These are phyloP conservation scores for Nadsonia starkeyi-henricii DNA, from an alignment of 1,139 yeast genomes.

Conservation along the genomic window DNA sequence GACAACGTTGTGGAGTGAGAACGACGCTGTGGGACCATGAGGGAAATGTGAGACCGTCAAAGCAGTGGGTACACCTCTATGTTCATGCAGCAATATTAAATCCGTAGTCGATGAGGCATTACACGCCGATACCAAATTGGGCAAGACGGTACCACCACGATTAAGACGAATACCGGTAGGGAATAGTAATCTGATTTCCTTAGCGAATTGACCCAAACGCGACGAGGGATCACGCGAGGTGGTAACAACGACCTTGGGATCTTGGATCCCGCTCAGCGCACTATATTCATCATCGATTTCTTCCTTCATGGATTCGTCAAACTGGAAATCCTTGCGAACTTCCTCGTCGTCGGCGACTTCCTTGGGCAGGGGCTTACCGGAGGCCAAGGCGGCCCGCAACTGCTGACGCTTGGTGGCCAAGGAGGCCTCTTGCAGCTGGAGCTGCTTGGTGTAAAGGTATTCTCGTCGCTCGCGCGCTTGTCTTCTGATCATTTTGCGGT, in stretches of 20 bases:
- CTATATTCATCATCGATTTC: slow-evolving; percentile 78
- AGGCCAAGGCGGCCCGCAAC: slow-evolving; percentile 74
- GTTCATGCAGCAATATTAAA: slow-evolving; percentile 78
- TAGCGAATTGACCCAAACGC: slow-evolving; percentile 75
- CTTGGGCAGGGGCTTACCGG: slow-evolving; percentile 80
- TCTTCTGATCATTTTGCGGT: slow-evolving; percentile 48
- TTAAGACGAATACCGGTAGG: slow-evolving; percentile 83
- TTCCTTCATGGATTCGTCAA: slow-evolving; percentile 53
- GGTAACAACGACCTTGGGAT: slow-evolving; percentile 87
- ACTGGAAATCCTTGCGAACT: slow-evolving; percentile 67
- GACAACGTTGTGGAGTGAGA: slow-evolving; percentile 88
- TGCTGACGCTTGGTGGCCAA: slow-evolving; percentile 77
- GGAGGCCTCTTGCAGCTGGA: slow-evolving; percentile 80
- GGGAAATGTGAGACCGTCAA: slow-evolving; percentile 90
- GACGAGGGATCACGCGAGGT: slow-evolving; percentile 88
- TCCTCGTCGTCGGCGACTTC: slow-evolving; percentile 80
- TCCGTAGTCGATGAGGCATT: slow-evolving; percentile 67
- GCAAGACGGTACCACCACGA: slow-evolving; percentile 84
- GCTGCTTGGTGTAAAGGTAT: slow-evolving; percentile 74
- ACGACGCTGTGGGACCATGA: slow-evolving; percentile 93
- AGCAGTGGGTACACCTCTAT: slow-evolving; percentile 95
- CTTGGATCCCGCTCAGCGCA: slow-evolving; percentile 73
- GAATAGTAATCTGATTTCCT: slow-evolving; percentile 76
- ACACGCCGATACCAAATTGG: slow-evolving; percentile 76
- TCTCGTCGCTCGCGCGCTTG: slow-evolving; percentile 95